phyloP scores from a whole-genome alignment of 2,329 filamentous ascomycete species.

The Pestalotiopsis sp. region DNA sequence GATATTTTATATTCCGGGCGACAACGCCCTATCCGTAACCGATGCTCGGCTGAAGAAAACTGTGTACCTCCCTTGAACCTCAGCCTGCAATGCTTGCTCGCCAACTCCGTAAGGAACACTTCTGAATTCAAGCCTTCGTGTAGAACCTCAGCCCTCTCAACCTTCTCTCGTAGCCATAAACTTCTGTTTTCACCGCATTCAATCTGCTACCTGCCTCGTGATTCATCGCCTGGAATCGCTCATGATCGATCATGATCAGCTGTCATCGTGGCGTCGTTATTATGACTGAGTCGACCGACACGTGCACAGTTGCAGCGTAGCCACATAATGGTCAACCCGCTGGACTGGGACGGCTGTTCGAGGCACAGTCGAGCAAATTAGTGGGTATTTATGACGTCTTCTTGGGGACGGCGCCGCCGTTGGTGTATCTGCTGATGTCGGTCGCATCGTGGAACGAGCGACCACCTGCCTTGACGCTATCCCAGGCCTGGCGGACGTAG shows the following conservation, averaged over 20 bases:
- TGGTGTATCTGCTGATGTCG: conserved; percentile 73
- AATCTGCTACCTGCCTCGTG: neutral
- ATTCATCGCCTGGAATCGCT: neutral
- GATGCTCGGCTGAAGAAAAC: neutral
- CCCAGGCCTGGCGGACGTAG: conserved; percentile 77
- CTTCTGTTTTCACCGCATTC: neutral
- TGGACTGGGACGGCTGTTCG: neutral
- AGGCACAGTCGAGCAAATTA: neutral
- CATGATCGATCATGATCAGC: neutral
- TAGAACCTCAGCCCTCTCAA: neutral
- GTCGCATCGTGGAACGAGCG: conserved; percentile 78
- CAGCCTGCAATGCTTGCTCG: conserved; percentile 4
- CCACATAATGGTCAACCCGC: neutral
- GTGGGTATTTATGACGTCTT: conserved; percentile 58
- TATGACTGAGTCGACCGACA: neutral
- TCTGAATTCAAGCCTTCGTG: neutral
- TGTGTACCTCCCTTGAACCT: neutral
- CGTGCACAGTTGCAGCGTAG: neutral
- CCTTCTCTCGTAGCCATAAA: neutral
- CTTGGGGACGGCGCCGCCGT: conserved; percentile 60
- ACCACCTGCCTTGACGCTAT: conserved; percentile 69
- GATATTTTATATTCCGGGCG: neutral
- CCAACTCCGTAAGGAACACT: conserved; percentile 3
- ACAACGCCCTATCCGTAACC: conserved; percentile 1
- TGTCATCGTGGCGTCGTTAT: neutral